Base-by-base conservation (phyloP, 768 basidiomycete genomes). In the Psilocybe tampanensis region DNA sequence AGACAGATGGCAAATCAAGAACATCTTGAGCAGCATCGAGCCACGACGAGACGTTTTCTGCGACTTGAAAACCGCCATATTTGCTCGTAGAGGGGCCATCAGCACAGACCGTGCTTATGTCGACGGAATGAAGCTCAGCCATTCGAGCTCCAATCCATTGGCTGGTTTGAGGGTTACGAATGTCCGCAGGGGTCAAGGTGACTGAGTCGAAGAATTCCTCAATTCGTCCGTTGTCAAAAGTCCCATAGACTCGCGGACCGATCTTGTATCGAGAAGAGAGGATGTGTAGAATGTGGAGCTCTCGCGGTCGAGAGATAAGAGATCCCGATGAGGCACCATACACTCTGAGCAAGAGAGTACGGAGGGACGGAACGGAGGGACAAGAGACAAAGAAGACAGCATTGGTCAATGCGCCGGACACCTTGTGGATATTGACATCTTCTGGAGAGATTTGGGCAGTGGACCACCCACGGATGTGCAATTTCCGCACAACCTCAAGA, bases 311-410 rank as follows among this genome's bases (percentile, higher is more conserved):
- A 55, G 92, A 94, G 68, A 99, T 94, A 66, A 99, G 85, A 12
- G 84, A 78, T 24, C 85, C 85, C 5, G 95, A 93, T 47, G 92
- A 92, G 5, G 91, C 78, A 8, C 97, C 97, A 69, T 98, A 99
- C 54, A 99, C 84, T 59, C 97, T 89, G 57, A 98, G 84, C 9
- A 99, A 81, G 23, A 98, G 71, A 1, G 92, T 95, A 62, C 76
- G 80, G 51, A 75, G 71, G 54, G 70, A 75, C 53, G 74, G 76
- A 18, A 72, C 69, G 29, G 76, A 68, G 34, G 84, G 78, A 67
- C 86, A 94, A 9, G 95, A 92, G 52, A 98, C 89, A 74, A 98
- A 99, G 76, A 93, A 98, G 54, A 99, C 94, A 54, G 92, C 90
- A 72, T 99, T 99, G 41, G 96, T 99, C 61, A 98, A 74, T 11